Evolutionary conservation across 1,284 basidiomycete genomes (phyloP).

Genomic region (Heliocybe sulcata): DNA sequence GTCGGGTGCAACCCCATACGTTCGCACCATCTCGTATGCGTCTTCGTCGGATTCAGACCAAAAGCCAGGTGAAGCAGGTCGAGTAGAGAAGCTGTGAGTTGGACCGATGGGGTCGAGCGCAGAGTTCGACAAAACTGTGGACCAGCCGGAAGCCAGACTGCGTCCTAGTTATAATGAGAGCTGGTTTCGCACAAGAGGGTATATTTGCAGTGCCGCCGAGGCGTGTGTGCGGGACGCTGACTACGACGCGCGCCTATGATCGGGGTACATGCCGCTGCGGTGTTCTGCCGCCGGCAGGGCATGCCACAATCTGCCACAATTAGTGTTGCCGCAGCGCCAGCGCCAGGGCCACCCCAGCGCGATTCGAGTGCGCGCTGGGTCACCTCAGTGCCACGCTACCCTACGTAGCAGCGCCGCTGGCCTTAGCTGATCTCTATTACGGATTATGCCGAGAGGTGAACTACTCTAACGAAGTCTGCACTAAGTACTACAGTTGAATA

Average conservation of each 20-base stretch:
- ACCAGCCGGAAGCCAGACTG: background rate
- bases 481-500: no score
- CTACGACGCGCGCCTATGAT: background rate
- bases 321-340: no score
- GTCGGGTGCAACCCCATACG: conserved; percentile 46
- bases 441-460: no score
- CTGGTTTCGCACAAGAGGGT: background rate
- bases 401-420: no score
- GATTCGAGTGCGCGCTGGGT: no score
- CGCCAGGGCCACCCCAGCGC: no score
- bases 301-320: background rate
- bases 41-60: conserved; percentile 14
- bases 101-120: no score
- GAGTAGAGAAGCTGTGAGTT: background rate
- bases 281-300: background rate
- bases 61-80: background rate
- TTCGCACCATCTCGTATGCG: conserved; percentile 50
- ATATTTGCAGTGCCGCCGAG: background rate
- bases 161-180: background rate
- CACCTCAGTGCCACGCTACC: no score
- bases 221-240: background rate
- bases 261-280: no score
- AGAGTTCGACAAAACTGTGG: background rate
- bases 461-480: no score
- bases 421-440: no score